Conservation (phyloP, 75 land plant genomes). For the Cryptomeria japonica region DNA sequence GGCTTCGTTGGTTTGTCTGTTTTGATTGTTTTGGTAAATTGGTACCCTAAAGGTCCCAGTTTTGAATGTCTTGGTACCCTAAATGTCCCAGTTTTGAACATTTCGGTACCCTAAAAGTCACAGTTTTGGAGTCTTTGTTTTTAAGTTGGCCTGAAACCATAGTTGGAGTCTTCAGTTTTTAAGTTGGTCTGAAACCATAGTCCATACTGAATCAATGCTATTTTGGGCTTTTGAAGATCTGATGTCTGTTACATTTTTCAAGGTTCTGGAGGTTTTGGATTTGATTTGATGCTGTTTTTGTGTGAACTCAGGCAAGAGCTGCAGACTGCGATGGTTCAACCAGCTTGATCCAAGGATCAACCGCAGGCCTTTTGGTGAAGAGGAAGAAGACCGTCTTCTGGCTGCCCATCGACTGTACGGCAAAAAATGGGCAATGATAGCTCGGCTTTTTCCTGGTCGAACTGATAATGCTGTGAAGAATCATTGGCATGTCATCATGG, state of each 20-base stretch:
- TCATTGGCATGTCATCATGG: slow-evolving; percentile 69
- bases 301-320: slow-evolving; percentile 35
- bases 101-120: background rate
- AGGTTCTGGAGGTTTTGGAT: background rate
- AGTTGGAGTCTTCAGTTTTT: background rate
- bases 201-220: background rate
- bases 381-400: slow-evolving; percentile 65
- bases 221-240: background rate
- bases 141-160: background rate
- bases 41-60: no score
- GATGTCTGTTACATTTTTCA: background rate
- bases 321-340: slow-evolving; percentile 66
- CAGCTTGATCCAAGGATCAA: slow-evolving; percentile 75
- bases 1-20: background rate
- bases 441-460: slow-evolving; percentile 58
- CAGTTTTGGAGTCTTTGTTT: background rate
- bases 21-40: no score
- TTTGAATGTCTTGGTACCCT: no score
- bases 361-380: slow-evolving; percentile 58
- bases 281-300: background rate
- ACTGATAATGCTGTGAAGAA: slow-evolving; percentile 66
- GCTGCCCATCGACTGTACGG: slow-evolving; percentile 63
- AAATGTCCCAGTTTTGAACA: no score
- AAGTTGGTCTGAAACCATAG: background rate
- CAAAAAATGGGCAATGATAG: slow-evolving; percentile 63